Evolutionary conservation across 225 moss, liverwort and hornwort genomes (phyloP), one percentile per base, ranked within the genome.

Genomic region (Physcomitrellopsis africana): DNA sequence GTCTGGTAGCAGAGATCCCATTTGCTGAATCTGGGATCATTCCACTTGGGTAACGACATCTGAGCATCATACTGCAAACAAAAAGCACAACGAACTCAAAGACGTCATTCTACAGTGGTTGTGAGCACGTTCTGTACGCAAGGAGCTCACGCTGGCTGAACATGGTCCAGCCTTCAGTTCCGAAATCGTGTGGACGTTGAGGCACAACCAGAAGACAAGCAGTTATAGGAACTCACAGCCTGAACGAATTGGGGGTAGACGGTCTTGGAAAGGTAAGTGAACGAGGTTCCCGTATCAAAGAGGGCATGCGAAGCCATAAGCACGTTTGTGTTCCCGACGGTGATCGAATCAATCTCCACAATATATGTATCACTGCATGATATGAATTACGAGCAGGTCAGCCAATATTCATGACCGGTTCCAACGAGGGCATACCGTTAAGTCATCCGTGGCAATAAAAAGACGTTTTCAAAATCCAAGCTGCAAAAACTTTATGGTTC

Each of bases 241-340:
- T 74, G 32, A 16, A 87, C 76, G 69, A 87, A 77, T 53, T 72
- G 42, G 44, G 80, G 81, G 47, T 89, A 89, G 45, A 60, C 80
- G 1, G 75, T 81, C 43, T 67, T 80, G 4, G 79, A 80, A 62
- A 89, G 82, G 53, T 86, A 84, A 1, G 89, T 89, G 63, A 84
- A 89, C 12, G 89, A 87, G 44, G 89, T 89, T 60, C 89, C 89
- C 14, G 89, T 89, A 46, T 89, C 89, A 56, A 89, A 85, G 9
- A 89, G 81, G 51, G 83, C 84, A 69, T 80, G 70, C 0, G 81
- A 73, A 8, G 81, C 77, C 84, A 80, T 80, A 8, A 81, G 75
- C 45, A 89, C 63, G 22, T 55, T 5, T 3, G 78, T 45, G 15
- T 26, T 43, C 11, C 89, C 89, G 11, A 89, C 87, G 15, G 52